Evolutionary conservation across 108 stramenopile species (phyloP).

Genomic region (Cyclotella baltica): DNA sequence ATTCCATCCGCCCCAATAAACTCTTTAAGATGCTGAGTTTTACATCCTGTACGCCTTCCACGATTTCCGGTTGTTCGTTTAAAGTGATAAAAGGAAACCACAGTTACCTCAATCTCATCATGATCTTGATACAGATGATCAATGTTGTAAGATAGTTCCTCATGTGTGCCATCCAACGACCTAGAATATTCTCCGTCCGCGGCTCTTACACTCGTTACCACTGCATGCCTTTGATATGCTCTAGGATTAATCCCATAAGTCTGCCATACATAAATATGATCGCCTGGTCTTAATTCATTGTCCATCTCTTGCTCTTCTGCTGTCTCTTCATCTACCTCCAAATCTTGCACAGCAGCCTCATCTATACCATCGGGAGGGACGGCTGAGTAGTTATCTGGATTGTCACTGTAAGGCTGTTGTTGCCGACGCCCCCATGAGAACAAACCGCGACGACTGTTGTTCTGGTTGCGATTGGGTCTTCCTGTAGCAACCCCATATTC

Average conservation of each 20-base stretch:
- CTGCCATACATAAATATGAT: constrained; percentile 61
- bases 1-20: constrained; percentile 46
- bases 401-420: background rate
- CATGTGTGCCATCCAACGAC: constrained; percentile 9
- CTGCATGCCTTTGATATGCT: constrained; percentile 57
- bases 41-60: constrained; percentile 42
- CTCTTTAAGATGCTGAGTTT: constrained; percentile 26
- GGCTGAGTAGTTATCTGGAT: background rate
- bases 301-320: constrained; percentile 43
- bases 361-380: constrained; percentile 30
- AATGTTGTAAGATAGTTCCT: constrained; percentile 27
- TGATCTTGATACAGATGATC: constrained; percentile 28
- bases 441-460: constrained; percentile 24
- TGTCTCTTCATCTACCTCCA: constrained; percentile 10
- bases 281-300: constrained; percentile 50
- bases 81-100: constrained; percentile 57
- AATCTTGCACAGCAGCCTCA: constrained; percentile 21
- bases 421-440: background rate
- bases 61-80: constrained; percentile 44
- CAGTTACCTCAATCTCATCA: constrained; percentile 39
- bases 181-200: background rate
- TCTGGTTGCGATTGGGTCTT: background rate
- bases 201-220: constrained; percentile 39
- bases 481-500: background rate
- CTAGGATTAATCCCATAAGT: constrained; percentile 51